Conservation (phyloP, 768 basidiomycete species). For the Lanmaoa pseudosensibilis region DNA sequence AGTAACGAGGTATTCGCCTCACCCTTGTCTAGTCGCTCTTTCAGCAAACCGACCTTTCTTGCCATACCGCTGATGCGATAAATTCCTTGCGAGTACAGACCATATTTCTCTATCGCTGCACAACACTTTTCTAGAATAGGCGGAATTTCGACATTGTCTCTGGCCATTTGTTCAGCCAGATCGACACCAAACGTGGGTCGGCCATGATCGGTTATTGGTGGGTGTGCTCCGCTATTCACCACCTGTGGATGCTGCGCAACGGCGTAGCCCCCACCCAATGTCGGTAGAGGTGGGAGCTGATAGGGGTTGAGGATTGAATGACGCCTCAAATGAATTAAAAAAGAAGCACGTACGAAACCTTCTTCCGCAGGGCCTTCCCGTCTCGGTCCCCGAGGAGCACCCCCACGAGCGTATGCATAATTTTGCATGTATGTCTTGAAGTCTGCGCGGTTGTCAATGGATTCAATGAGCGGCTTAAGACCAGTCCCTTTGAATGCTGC, state of each 20-base stretch:
- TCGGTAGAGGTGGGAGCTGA: conserved; percentile 64
- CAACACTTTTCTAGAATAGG: conserved; percentile 86
- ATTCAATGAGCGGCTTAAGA: conserved; percentile 82
- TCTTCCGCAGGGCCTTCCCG: conserved; percentile 90
- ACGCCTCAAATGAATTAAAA: conserved; percentile 1
- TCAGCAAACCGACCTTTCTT: conserved; percentile 80
- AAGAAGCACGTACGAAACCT: conserved; percentile 75
- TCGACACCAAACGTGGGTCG: conserved; percentile 92
- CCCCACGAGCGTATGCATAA: conserved; percentile 86
- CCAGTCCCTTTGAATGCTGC: conserved; percentile 50
- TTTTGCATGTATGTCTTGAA: conserved; percentile 98
- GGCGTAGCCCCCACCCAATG: conserved; percentile 35
- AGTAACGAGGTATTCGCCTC: conserved; percentile 8
- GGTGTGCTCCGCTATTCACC: conserved; percentile 29
- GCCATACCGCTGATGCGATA: conserved; percentile 93
- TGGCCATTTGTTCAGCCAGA: conserved; percentile 88
- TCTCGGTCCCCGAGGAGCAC: conserved; percentile 66
- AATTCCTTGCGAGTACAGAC: conserved; percentile 81
- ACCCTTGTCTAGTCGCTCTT: conserved; percentile 86
- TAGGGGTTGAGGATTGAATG: conserved; percentile 6
- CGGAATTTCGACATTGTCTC: conserved; percentile 90
- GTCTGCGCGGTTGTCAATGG: conserved; percentile 91
- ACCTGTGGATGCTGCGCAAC: conserved; percentile 27
- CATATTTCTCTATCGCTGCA: conserved; percentile 88
- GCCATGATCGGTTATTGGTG: conserved; percentile 53